Base-by-base conservation (phyloP, 2,329 filamentous ascomycete species). In the Passalora sequoiae region DNA sequence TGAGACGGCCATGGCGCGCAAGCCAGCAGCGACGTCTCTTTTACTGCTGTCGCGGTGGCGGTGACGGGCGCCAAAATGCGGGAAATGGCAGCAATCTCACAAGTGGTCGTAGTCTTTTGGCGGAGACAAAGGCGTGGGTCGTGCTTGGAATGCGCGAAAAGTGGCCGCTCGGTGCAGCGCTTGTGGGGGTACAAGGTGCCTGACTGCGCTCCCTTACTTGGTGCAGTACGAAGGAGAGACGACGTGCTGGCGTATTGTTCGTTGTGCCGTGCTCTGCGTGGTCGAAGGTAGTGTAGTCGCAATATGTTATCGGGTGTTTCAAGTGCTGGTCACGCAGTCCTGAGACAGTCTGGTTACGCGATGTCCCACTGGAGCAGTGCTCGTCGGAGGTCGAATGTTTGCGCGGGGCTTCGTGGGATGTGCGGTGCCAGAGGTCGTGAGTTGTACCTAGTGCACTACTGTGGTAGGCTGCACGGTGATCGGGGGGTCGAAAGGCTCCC, bases 1-100 rank as follows among this genome's bases (percentile, higher is more conserved):
- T 40, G 73, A 72, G 53, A 73, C 70, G 52, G 72, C 70, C 71
- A 75, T 75, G 41, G 39, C 38, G 40, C 29, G 31, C 21, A 35
- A 19, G 21, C 15, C 31, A 37, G 33, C 33, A 28, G 30, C 19
- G 17, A 29, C 28, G 38, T 32, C 38, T 40, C 38, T 40, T 40
- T 21, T 40, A 29, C 38, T 40, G 33, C 20, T 12, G 19, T 32
- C 38, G 38, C 38, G 17, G 38, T 20, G 16, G 16, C 28, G 31
- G 33, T 15, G 19, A 19, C 30, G 30, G 30, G 30, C 12, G 27
- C 19, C 35, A 12, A 17, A 44, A 37, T 31, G 29, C 35, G 20
- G n/a, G 33, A 16, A 37, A 37, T 37, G 6, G 24, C 32, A 9
- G 36, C 42, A 40, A 44, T 44, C 21, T 44, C 42, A 36, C 42